phyloP scores from a whole-genome alignment of 345 rosid genomes.

The Ceriops zippeliana region DNA sequence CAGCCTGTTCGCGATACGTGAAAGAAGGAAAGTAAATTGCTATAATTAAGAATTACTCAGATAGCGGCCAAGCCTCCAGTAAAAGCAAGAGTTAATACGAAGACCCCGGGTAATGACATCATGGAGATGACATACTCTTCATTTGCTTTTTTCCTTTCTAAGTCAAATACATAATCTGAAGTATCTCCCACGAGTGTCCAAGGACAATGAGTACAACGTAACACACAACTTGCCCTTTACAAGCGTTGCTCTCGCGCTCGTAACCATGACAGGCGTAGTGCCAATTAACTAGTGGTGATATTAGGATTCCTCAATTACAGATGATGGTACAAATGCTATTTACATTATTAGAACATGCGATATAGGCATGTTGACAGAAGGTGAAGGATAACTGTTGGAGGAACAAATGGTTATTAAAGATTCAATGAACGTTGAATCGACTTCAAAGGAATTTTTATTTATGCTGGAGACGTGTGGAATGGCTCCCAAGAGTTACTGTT shows the following conservation, averaged over 20 bases:
- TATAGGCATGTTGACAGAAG: not conserved
- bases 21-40: too few species aligned
- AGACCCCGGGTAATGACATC: too few species aligned
- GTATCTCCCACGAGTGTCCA: not conserved
- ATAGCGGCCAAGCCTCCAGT: too few species aligned
- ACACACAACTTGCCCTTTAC: not conserved
- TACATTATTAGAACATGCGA: slow-evolving; percentile 12
- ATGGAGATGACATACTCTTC: too few species aligned
- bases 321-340: not conserved
- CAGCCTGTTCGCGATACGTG: too few species aligned
- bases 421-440: not conserved
- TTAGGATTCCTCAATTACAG: not conserved
- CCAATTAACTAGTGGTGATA: not conserved
- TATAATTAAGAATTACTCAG: too few species aligned
- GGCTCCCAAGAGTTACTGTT: slow-evolving; percentile 33
- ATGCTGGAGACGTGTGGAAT: not conserved
- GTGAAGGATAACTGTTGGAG: not conserved
- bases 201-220: not conserved
- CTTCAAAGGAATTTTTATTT: not conserved
- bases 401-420: slow-evolving; percentile 1
- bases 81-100: too few species aligned
- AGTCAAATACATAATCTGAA: too few species aligned
- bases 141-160: too few species aligned
- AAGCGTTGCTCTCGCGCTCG: not conserved
- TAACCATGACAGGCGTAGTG: not conserved